Conservation (phyloP, 1,139 yeast genomes). For the Yamadazyma atmosphaerica region DNA sequence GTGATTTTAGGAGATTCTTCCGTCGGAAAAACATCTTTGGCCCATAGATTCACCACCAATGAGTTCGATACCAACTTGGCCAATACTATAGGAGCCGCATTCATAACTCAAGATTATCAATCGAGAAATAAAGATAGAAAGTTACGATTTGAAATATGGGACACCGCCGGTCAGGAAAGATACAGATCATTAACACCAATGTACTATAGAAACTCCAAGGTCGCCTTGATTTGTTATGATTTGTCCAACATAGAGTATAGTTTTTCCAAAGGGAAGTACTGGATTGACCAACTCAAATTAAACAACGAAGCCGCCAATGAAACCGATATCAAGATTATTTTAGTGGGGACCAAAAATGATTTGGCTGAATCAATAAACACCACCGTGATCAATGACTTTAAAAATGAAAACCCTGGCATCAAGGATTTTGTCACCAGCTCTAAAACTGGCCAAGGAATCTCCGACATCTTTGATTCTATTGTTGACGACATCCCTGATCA, state of each 20-base stretch:
- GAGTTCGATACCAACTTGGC: slow-evolving; percentile 38
- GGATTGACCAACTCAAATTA: slow-evolving; percentile 44
- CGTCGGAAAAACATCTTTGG: slow-evolving; percentile 48
- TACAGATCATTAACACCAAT: slow-evolving; percentile 49
- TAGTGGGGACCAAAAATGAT: slow-evolving; percentile 40
- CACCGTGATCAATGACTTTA: slow-evolving; percentile 12
- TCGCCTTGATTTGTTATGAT: slow-evolving; percentile 44
- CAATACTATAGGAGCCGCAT: slow-evolving; percentile 53
- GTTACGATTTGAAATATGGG: slow-evolving; percentile 49
- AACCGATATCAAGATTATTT: slow-evolving; percentile 21
- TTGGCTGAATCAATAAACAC: slow-evolving; percentile 11
- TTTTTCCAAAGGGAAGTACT: slow-evolving; percentile 41
- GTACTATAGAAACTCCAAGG: slow-evolving; percentile 48
- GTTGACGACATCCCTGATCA: slow-evolving; percentile 43
- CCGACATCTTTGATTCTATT: slow-evolving; percentile 41
- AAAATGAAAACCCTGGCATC: slow-evolving; percentile 11
- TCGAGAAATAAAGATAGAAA: slow-evolving; percentile 17
- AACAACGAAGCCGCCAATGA: slow-evolving; percentile 22
- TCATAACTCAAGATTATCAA: slow-evolving; percentile 37
- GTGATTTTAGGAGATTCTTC: slow-evolving; percentile 50
- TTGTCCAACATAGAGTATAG: slow-evolving; percentile 32
- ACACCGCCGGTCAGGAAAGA: slow-evolving; percentile 54
- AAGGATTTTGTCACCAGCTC: slow-evolving; percentile 45
- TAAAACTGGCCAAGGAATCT: slow-evolving; percentile 45
- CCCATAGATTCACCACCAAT: slow-evolving; percentile 41